A percentile compares a stretch with the other conserved stretches of the same genome.
Evolutionary conservation across 352 stramenopile species (phyloP).

Genomic region (Globisporangium nunn): DNA sequence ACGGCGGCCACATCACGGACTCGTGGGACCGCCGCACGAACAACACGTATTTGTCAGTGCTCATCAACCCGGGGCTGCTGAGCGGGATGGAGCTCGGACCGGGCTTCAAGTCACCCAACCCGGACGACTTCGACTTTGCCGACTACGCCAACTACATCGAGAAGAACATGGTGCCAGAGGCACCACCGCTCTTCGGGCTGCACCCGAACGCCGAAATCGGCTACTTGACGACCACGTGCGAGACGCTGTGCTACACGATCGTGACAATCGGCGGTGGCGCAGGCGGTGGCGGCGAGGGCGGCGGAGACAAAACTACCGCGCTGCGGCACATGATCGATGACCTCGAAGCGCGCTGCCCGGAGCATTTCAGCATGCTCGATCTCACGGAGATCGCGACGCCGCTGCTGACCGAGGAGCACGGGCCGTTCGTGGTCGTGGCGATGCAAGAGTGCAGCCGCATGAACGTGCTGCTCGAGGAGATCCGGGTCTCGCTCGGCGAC

Average conservation of each 20-base stretch:
- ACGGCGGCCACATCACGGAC: slow-evolving; percentile 94
- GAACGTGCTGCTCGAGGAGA: slow-evolving; percentile 91
- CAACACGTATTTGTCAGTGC: slow-evolving; percentile 91
- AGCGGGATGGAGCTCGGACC: slow-evolving; percentile 90
- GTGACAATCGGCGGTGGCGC: slow-evolving; percentile 85
- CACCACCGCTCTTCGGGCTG: slow-evolving; percentile 90
- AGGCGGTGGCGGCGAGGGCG: slow-evolving; percentile 44
- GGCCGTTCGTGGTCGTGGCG: slow-evolving; percentile 92
- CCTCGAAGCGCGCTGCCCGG: slow-evolving; percentile 85
- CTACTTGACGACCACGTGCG: slow-evolving; percentile 91
- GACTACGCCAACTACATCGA: slow-evolving; percentile 91
- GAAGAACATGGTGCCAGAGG: slow-evolving; percentile 90
- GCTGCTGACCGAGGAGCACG: slow-evolving; percentile 82
- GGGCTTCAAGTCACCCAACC: slow-evolving; percentile 91
- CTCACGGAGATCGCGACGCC: slow-evolving; percentile 85
- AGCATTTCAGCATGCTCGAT: slow-evolving; percentile 91
- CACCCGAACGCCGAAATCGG: slow-evolving; percentile 95
- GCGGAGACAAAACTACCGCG: slow-evolving; percentile 63
- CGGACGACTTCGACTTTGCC: slow-evolving; percentile 72
- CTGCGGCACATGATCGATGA: slow-evolving; percentile 88
- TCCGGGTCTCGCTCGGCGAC: slow-evolving; percentile 87
- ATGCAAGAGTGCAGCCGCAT: slow-evolving; percentile 93
- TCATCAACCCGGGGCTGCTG: slow-evolving; percentile 85
- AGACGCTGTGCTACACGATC: slow-evolving; percentile 92
- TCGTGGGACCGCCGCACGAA: slow-evolving; percentile 94